Base-by-base conservation (phyloP, 371 early-diverging fungal genomes). In the Mucor saturninus region DNA sequence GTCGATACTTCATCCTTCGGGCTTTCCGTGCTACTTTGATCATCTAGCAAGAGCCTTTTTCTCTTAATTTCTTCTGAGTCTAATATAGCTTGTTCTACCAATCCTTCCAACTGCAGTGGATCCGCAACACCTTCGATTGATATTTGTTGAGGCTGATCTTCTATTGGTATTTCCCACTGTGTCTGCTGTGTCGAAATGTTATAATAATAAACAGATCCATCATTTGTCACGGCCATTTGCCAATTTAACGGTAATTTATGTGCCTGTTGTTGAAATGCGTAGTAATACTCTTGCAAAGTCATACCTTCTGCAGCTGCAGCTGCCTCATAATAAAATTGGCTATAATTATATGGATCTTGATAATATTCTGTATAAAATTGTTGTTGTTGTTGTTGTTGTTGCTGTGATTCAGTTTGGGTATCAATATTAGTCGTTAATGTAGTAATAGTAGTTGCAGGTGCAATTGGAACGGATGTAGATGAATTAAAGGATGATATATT, bases 81-180 rank as follows among this genome's bases (percentile, higher is more conserved):
- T 35, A 63, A 39, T 5, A 69, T 62, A 2, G 73, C 59, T 35
- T 65, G 67, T 9, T 73, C 73, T 6, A 68, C 66, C 39, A 68
- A 37, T n/a, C 61, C 65, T 45, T 76, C 69, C 37, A 71, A 29
- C 38, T 43, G 54, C 5, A 35, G 13, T n/a, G 54, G 48, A 39
- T 62, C 55, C 6, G 26, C 37, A 6, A 42, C 60, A 2, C 52
- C 51, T 54, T 75, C 74, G 32, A 74, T 70, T 51, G 52, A 15
- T 14, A 14, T 14, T 1, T n/a, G 46, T 2, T 35, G 49, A 2
- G 26, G 46, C 38, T 32, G 40, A 9, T 54, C 49, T 32, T 75
- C 57, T 70, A 69, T 59, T 2, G 82, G 82, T 7, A 74, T 52
- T 13, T 72, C 62, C 83, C 83, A 82, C 53, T 82, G 83, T 10